Percentiles rank a stretch among this genome's conserved stretches.
Conservation (phyloP, 176 grass and related monocot species). For the Hsuehochloa calcarea region DNA sequence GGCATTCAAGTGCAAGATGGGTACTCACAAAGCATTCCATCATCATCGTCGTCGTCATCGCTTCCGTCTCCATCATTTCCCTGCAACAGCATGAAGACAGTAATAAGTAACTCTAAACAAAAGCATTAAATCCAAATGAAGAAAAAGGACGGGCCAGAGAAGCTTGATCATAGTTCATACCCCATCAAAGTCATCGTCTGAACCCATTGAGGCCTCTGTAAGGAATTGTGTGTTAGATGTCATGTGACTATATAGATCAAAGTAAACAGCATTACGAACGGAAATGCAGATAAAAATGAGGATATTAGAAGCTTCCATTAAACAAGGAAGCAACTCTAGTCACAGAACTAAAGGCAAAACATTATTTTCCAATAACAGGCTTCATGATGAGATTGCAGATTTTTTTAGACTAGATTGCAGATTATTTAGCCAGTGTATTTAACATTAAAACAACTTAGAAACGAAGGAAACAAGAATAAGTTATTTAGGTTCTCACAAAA, state of each 20-base stretch:
- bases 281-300: neutral
- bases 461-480: neutral
- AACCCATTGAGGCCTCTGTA: constrained; percentile 43
- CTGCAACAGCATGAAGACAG: constrained; percentile 35
- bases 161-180: constrained; percentile 39
- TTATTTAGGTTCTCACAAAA: neutral
- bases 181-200: constrained; percentile 59
- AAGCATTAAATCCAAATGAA: neutral
- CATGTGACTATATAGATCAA: neutral
- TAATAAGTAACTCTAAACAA: neutral
- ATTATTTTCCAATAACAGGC: neutral
- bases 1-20: constrained; percentile 14
- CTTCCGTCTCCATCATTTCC: constrained; percentile 52
- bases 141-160: constrained; percentile 2
- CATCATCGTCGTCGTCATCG: constrained; percentile 41
- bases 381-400: neutral
- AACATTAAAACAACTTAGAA: neutral
- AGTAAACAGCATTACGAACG: neutral
- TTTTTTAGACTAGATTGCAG: neutral
- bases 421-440: constrained; percentile 1
- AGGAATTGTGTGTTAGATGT: constrained; percentile 25
- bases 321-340: neutral
- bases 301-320: neutral
- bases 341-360: neutral
- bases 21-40: constrained; percentile 92